Base-by-base conservation (phyloP, 805 yeast genomes). In the Sugiyamaella qingdaonensis region DNA sequence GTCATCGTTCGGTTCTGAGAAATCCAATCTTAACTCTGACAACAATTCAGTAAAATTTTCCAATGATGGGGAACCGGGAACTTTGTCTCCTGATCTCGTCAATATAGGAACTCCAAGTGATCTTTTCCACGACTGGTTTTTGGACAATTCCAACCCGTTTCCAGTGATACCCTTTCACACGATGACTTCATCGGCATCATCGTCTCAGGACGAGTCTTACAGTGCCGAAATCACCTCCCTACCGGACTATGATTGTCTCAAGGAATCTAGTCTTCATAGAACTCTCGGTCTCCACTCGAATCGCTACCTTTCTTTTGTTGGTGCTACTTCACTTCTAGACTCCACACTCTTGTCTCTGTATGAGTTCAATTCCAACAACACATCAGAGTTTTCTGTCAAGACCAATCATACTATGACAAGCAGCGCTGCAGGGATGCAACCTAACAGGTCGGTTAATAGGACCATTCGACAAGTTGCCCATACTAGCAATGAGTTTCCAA, bases 161-260 rank as follows among this genome's bases (percentile, higher is more conserved):
- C 43, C 43, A 10, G 24, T 39, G 11, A 36, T 10, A 16, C 43
- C 43, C 2, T 39, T 39, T 39, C 19, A 14, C 5, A 5, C 8
- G 5, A 5, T 11, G 5, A 10, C 16, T 5, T 14, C 19, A 9
- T 39, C 43, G 5, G 21, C 13, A 21, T 39, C 43, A 5, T 39
- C 43, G 11, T 8, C 24, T 3, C 21, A 39, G 11, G 24, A 16
- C 5, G 43, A 39, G 4, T 4, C 24, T 14, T 39, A 49, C 16
- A 37, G 32, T 7, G 24, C 18, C 16, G 54, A 48, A 4, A 46
- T 52, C 2, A 52, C 47, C 14, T 57, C 61, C n/a, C 52, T 62
- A 18, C 64, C 65, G 10, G 66, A 62, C 48, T 62, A 62, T 44
- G 65, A 62, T 37, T 62, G 59, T 39, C 49, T 62, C 47, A 53